phyloP scores from a whole-genome alignment of 2,329 filamentous ascomycete genomes.

The Furcasterigmium furcatum region DNA sequence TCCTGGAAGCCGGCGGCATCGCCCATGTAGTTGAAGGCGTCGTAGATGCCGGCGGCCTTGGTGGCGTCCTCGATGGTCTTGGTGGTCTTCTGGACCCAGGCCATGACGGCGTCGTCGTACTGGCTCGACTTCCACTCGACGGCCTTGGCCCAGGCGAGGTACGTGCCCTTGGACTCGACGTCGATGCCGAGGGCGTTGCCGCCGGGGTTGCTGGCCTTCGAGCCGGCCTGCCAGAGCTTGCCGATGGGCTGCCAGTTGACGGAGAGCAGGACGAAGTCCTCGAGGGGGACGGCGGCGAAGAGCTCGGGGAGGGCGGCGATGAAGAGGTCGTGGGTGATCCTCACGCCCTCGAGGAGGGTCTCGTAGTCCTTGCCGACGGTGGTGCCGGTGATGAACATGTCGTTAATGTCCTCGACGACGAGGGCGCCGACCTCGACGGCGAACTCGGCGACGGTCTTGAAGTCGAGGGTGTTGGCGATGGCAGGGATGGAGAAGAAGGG shows the following conservation, averaged over 20 bases:
- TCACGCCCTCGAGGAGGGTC: conserved; percentile 13
- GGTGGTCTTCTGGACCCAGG: conserved; percentile 14
- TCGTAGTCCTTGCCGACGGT: conserved; percentile 18
- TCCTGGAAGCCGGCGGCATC: conserved; percentile 22
- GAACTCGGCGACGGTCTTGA: conserved; percentile 30
- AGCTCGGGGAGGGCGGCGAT: conserved; percentile 14
- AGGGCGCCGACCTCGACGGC: conserved; percentile 23
- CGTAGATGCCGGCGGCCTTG: conserved; percentile 25
- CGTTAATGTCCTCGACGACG: conserved; percentile 29
- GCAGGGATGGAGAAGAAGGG: conserved; percentile 29
- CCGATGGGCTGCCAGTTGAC: conserved; percentile 29
- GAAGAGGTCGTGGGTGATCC: conserved; percentile 18
- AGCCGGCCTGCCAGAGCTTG: conserved; percentile 19
- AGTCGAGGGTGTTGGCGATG: conserved; percentile 25
- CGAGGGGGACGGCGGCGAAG: conserved; percentile 12
- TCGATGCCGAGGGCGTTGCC: conserved; percentile 32
- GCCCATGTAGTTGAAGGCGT: conserved; percentile 30
- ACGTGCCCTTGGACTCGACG: conserved; percentile 16
- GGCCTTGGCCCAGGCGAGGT: conserved; percentile 18
- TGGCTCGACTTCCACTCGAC: conserved; percentile 16
- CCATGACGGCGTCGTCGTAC: conserved; percentile 21
- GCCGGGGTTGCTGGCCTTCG: conserved; percentile 17
- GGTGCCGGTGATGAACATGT: conserved; percentile 30
- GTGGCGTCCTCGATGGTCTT: conserved; percentile 16
- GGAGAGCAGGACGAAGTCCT: conserved; percentile 12